Evolutionary conservation across 148 eudicot genomes (phyloP).

Genomic region (Nyssa sinensis): DNA sequence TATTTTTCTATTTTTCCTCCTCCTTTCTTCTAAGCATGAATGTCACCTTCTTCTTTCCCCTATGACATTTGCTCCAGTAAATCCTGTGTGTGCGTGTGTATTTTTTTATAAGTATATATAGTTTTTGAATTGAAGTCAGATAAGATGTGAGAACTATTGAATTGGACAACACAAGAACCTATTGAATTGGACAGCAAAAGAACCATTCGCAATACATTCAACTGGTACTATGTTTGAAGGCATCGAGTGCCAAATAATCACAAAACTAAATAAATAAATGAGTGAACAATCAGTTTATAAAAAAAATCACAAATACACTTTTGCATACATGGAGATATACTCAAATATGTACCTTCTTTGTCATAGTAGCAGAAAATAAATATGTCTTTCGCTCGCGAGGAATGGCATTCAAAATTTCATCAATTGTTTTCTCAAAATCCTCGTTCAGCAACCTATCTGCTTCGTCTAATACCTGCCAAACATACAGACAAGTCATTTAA

Average conservation of each 20-base stretch:
- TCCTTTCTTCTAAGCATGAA: background rate
- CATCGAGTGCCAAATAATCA: background rate
- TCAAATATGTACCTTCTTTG: conserved; percentile 58
- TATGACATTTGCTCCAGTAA: too few relatives aligned
- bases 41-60: background rate
- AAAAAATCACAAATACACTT: background rate
- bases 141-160: background rate
- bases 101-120: background rate
- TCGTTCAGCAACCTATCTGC: conserved; percentile 89
- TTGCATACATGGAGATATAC: background rate
- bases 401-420: conserved; percentile 65
- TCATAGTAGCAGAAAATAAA: conserved; percentile 93
- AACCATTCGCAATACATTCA: background rate
- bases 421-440: conserved; percentile 82
- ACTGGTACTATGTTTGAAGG: background rate
- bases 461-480: conserved; percentile 80
- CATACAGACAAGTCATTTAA: background rate
- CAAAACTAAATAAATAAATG: background rate
- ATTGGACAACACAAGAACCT: background rate
- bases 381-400: conserved; percentile 83
- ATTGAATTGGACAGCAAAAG: background rate
- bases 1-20: background rate
- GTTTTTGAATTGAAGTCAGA: background rate
- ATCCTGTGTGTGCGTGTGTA: background rate
- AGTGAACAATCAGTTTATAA: background rate